Percentiles rank a stretch among this genome's conserved stretches.
Evolutionary conservation across 2,329 filamentous ascomycete genomes (phyloP).

Genomic region (Trichoderma sp.): DNA sequence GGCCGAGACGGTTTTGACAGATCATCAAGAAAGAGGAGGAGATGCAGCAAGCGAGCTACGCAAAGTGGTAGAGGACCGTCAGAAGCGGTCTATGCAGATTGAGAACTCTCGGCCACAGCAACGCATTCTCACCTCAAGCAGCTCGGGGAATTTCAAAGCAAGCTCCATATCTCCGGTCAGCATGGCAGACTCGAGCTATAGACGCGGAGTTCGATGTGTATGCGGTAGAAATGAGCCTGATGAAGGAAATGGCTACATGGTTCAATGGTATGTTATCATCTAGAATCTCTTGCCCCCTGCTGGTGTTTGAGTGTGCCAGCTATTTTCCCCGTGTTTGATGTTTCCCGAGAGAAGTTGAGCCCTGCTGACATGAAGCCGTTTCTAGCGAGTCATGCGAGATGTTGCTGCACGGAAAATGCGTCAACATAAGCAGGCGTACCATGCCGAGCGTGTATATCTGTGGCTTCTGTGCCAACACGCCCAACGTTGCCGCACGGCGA

Average conservation of each 20-base stretch:
- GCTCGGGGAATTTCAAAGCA: slow-evolving; percentile 35
- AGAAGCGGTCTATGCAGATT: slow-evolving; percentile 42
- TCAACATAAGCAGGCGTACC: slow-evolving; percentile 59
- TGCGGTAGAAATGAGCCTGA: slow-evolving; percentile 51
- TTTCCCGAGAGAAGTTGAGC: background rate
- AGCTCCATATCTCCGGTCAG: slow-evolving; percentile 54
- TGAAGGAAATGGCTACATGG: slow-evolving; percentile 56
- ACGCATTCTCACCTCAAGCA: slow-evolving; percentile 34
- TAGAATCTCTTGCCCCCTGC: background rate
- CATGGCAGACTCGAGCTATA: slow-evolving; percentile 51
- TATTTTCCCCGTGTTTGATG: background rate
- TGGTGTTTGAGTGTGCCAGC: background rate
- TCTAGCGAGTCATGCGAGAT: slow-evolving; percentile 64
- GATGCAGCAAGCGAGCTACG: slow-evolving; percentile 63
- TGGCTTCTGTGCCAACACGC: slow-evolving; percentile 62
- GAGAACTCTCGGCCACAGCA: slow-evolving; percentile 37
- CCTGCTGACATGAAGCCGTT: slow-evolving; percentile 1
- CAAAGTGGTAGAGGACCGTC: slow-evolving; percentile 57
- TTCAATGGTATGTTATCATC: slow-evolving; percentile 59
- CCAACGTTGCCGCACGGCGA: slow-evolving; percentile 53
- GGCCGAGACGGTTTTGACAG: slow-evolving; percentile 58
- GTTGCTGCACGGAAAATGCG: slow-evolving; percentile 64
- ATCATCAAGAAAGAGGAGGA: slow-evolving; percentile 45
- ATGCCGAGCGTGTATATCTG: slow-evolving; percentile 64
- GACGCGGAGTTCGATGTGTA: slow-evolving; percentile 56